Evolutionary conservation across 2,329 filamentous ascomycete genomes (phyloP), one percentile per base, ranked within the genome.

Genomic region (Blastomyces parvus): DNA sequence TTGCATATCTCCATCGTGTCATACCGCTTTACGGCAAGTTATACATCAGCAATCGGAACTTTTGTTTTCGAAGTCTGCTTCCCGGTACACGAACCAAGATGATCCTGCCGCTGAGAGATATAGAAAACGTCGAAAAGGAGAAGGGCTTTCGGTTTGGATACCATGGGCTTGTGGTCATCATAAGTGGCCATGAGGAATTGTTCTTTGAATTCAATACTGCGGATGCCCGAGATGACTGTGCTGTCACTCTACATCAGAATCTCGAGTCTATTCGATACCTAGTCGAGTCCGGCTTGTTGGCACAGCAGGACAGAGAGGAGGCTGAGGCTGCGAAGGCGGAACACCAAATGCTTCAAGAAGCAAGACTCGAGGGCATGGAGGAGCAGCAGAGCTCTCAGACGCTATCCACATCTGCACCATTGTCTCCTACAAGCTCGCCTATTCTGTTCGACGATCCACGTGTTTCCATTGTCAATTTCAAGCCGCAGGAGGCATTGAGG

Each of bases 1-100:
- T 91, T 75, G 91, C 90, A n/a, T 90, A 89, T 72, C 82, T 97
- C n/a, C 86, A 95, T 69, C 86, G 92, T 2, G 90, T 96, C 0
- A 77, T 97, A 38, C 94, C 94, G 2, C 82, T 97, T 1, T 97
- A 97, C 70, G 94, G 94, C 69, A 99, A 97, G 76, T 89, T 97
- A 42, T 99, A 99, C 76, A 87, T 97, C 68, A 92, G 94, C 72
- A 86, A 91, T 68, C 85, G 85, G 27, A 88, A 87, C 64, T 90
- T 97, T 67, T 99, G 94, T 78, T 99, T 96, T 77, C 88, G 94
- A 63, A 97, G 92, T 72, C 79, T 97, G 61, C 80, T 97, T 44
- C 91, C 90, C 0, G 92, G 91, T 0, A 96, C 91, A 2, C 86
- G 91, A 63, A 97, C 93, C 0, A 97, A 97, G 77, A 81, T 97